Evolutionary conservation across 2,329 filamentous ascomycete species (phyloP), one percentile per base, ranked within the genome.

Genomic region (Penicillium glabrum): DNA sequence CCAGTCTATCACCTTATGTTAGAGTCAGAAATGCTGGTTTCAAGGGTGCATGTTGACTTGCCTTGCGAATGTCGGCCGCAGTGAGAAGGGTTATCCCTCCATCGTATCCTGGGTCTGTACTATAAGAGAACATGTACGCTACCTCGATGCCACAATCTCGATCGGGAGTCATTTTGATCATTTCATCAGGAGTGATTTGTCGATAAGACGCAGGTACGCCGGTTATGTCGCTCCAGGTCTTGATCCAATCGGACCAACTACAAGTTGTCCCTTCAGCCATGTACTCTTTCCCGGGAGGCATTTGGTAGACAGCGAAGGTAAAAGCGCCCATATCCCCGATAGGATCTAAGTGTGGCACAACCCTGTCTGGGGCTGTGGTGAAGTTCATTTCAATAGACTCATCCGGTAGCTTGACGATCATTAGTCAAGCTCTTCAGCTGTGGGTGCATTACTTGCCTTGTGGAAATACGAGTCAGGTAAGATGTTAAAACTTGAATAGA

Each of bases 31-130:
- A 31, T 31, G 10, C 10, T 31, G 29, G 29, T 31, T 14, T 5
- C 5, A 14, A 31, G 29, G 11, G 11, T 11, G 14, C 29, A 31
- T 4, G 29, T 31, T 13, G 10, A 31, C 29, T 31, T 31, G 29
- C 29, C 29, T 31, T 31, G 11, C 29, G 29, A 31, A 31, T 31
- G 11, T 31, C 29, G 1, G 29, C 29, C 29, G 29, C 29, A 31
- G 29, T 31, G 29, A 31, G 29, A 31, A 31, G 29, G 2, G 10
- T 31, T 31, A 16, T 46, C 27, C 70, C 79, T 0, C 81, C 80
- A 57, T 80, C 79, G 53, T 83, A 83, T 0, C 81, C 81, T 0
- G 80, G 79, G 35, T 80, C 71, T 0, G 75, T 77, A 11, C 72
- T 74, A 57, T 83, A 83, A 1, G 67, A 60, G 45, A 77, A 82